These are phyloP conservation scores for Yamadazyma dushanensis DNA, from an alignment of 1,139 yeast species.

Conservation along the genomic window DNA sequence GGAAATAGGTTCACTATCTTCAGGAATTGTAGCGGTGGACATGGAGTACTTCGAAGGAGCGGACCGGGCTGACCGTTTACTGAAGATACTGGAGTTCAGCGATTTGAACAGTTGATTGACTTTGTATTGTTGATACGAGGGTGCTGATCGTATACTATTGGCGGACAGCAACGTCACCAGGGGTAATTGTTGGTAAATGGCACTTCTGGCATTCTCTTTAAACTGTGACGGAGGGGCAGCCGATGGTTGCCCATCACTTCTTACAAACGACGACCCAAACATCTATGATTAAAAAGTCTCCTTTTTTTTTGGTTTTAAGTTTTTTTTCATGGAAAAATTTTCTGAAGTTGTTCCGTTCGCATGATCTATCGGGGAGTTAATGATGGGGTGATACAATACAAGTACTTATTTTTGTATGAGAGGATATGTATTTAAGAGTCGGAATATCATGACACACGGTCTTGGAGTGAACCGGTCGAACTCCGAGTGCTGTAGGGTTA, in stretches of 20 bases:
- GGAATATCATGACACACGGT: too few species aligned
- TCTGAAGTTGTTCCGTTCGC: constrained; percentile 11
- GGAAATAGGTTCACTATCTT: constrained; percentile 44
- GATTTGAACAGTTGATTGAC: constrained; percentile 21
- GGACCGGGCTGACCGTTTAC: constrained; percentile 41
- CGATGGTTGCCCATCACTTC: constrained; percentile 28
- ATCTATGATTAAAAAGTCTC: constrained; percentile 15
- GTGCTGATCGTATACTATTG: constrained; percentile 21
- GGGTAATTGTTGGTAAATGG: constrained; percentile 47
- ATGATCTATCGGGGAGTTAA: constrained; percentile 1
- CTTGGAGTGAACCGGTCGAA: too few species aligned
- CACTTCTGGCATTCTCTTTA: constrained; percentile 47
- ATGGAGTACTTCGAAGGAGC: constrained; percentile 46
- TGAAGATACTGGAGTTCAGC: constrained; percentile 36
- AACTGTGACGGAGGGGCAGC: constrained; percentile 43
- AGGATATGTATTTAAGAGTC: too few species aligned
- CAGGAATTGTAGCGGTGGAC: constrained; percentile 50
- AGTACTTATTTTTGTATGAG: neutral
- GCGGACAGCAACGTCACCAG: constrained; percentile 18
- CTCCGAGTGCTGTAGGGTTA: too few species aligned
- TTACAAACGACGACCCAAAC: constrained; percentile 43
- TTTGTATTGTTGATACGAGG: constrained; percentile 17
- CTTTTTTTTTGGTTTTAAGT: constrained; percentile 3
- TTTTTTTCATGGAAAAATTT: constrained; percentile 12
- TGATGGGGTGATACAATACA: neutral